Conservation (phyloP, 352 stramenopile genomes). For the Elongisporangium prolatum region DNA sequence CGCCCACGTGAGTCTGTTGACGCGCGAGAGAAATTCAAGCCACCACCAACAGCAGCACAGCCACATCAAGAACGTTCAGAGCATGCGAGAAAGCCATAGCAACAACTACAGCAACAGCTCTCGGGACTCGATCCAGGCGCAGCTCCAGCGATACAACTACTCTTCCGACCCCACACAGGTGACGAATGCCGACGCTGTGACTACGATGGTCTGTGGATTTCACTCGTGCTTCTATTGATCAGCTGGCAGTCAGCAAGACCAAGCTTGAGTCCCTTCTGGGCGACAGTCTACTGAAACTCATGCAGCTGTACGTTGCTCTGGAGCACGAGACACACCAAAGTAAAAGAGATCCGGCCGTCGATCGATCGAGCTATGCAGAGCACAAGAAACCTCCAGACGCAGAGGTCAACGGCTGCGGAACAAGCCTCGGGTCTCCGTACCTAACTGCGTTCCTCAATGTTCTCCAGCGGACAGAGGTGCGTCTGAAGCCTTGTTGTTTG, state of each 20-base stretch:
- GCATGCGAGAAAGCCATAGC: conserved; percentile 37
- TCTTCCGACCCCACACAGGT: conserved; percentile 41
- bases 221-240: background rate
- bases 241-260: conserved; percentile 26
- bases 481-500: background rate
- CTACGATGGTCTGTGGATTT: no score
- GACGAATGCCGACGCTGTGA: background rate
- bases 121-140: conserved; percentile 15
- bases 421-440: conserved; percentile 38
- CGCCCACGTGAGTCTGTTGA: background rate
- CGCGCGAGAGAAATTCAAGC: background rate
- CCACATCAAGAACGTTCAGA: conserved; percentile 58
- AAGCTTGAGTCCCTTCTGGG: conserved; percentile 29
- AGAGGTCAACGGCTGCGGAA: conserved; percentile 35
- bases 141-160: conserved; percentile 42
- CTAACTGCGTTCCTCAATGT: conserved; percentile 34
- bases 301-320: conserved; percentile 16
- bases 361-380: background rate
- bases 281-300: conserved; percentile 18
- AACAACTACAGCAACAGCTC: background rate
- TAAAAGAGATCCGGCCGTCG: conserved; percentile 12
- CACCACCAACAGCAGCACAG: conserved; percentile 10
- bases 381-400: conserved; percentile 5
- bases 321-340: conserved; percentile 4
- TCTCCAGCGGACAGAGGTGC: conserved; percentile 45